Base-by-base conservation (phyloP, 352 stramenopile species). In the Phytopythium mirpurense region DNA sequence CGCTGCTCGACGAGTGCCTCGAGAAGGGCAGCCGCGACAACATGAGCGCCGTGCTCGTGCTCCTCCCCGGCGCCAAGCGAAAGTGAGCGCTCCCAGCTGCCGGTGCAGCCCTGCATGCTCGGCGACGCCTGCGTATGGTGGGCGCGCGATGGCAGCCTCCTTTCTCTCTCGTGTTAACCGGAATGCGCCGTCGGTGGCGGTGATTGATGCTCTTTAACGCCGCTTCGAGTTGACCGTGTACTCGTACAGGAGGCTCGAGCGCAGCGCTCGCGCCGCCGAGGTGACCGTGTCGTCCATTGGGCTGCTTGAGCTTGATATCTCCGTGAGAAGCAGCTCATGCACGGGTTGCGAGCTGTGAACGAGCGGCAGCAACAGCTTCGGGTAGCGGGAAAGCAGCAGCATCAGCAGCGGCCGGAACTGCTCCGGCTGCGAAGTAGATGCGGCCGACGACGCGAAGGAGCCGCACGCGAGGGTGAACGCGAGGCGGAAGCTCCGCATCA, bases 41-140 rank as follows among this genome's bases (percentile, higher is more conserved):
- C 56, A 95, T 95, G 85, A 95, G 83, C 52, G 82, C 77, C 27
- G 56, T 95, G 56, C 60, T 95, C 36, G 83, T 95, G 52, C 72
- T 95, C 50, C 93, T 95, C 46, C 65, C 61, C 45, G 68, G 54
- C 37, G 68, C 57, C 21, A 41, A 29, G 27, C 29, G 32, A 34
- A 52, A 52, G 45, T 52, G 45, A 52, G 14, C 16, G 19, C 19
- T 4, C 3, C 14, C 2, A 3, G 1, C n/a, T n/a, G n/a, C n/a
- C n/a, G n/a, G n/a, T n/a, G n/a, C n/a, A n/a, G n/a, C n/a, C n/a
- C n/a, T n/a, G n/a, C n/a, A n/a, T n/a, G n/a, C n/a, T 49, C 23
- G 8, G 24, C n/a, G 16, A 6, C 44, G 26, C 38, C 35, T 8
- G 10, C 15, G 35, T n/a, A 15, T 5, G 11, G 34, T 18, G 11